A percentile compares a stretch with the other conserved stretches of the same genome.
These are phyloP conservation scores for Trametes meyenii DNA, from an alignment of 768 basidiomycete species.

Conservation along the genomic window DNA sequence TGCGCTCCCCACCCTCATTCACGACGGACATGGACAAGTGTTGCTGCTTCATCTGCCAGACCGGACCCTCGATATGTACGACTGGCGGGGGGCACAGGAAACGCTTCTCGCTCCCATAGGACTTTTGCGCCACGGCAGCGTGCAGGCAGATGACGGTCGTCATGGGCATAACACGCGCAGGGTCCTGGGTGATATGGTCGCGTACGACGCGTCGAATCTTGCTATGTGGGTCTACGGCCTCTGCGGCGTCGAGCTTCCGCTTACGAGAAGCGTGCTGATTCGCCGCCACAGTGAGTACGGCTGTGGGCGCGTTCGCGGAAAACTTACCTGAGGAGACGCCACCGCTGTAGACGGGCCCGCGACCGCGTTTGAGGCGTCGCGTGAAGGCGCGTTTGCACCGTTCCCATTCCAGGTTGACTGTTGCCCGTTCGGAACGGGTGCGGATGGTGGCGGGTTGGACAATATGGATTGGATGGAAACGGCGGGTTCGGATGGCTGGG, in stretches of 20 bases:
- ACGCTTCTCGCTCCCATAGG: constrained; percentile 93
- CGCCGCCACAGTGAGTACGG: constrained; percentile 22
- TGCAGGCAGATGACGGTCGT: constrained; percentile 90
- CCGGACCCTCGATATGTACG: constrained; percentile 89
- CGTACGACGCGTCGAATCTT: constrained; percentile 86
- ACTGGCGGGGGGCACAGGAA: constrained; percentile 93
- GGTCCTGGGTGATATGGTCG: constrained; percentile 79
- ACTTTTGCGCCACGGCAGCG: constrained; percentile 94
- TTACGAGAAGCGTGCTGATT: constrained; percentile 54
- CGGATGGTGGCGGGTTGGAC: constrained; percentile 11
- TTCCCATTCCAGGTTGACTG: constrained; percentile 4
- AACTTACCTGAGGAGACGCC: constrained; percentile 17
- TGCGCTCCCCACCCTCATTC: constrained; percentile 79
- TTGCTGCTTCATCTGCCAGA: constrained; percentile 80
- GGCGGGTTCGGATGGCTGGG: constrained; percentile 15
- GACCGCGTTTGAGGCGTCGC: constrained; percentile 11
- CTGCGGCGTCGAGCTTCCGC: constrained; percentile 71
- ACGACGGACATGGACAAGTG: constrained; percentile 86
- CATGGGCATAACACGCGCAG: constrained; percentile 79
- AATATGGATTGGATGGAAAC: constrained; percentile 10
- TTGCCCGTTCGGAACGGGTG: constrained; percentile 11
- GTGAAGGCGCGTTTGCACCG: constrained; percentile 11
- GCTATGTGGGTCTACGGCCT: constrained; percentile 64
- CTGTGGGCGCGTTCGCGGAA: neutral
- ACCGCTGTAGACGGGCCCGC: constrained; percentile 14